A percentile compares a stretch with the other conserved stretches of the same genome.
Evolutionary conservation across 2,329 filamentous ascomycete species (phyloP).

Genomic region (Talaromyces verruculosus): DNA sequence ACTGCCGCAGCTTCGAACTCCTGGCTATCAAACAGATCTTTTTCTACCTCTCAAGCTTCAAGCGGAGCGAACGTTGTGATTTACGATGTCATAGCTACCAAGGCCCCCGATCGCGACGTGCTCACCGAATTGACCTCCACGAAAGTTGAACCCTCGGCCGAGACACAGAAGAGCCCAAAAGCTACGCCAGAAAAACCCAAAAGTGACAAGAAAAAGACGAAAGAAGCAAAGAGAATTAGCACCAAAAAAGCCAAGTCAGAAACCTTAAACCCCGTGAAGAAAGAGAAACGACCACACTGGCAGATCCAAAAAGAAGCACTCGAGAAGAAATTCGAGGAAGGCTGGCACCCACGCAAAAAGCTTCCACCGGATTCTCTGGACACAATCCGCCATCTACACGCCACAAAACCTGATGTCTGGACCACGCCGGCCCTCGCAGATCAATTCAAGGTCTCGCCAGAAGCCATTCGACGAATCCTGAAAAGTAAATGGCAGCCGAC

Average conservation of each 20-base stretch:
- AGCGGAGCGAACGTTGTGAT: not conserved
- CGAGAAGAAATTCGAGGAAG: conserved; percentile 71
- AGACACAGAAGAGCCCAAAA: not conserved
- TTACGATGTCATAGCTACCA: not conserved
- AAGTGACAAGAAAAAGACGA: conserved; percentile 1
- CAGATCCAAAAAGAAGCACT: conserved; percentile 71
- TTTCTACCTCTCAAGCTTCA: conserved; percentile 4
- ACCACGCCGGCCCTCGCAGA: conserved; percentile 70
- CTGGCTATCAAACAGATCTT: not conserved
- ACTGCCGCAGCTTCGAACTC: not conserved
- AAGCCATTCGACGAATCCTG: conserved; percentile 83
- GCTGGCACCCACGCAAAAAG: conserved; percentile 80
- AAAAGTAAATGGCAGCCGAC: conserved; percentile 53
- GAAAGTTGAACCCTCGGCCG: not conserved
- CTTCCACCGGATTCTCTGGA: conserved; percentile 88
- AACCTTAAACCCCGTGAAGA: conserved; percentile 20
- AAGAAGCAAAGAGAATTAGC: conserved; percentile 6
- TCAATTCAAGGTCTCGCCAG: conserved; percentile 82
- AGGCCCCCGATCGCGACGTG: not conserved
- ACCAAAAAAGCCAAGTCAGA: conserved; percentile 15
- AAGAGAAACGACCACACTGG: conserved; percentile 60
- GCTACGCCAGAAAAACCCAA: not conserved
- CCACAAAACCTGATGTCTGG: conserved; percentile 73
- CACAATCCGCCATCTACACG: conserved; percentile 82
- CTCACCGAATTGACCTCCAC: conserved; percentile 8